phyloP scores from a whole-genome alignment of 306 rosid species.

The Vigna mungo region DNA sequence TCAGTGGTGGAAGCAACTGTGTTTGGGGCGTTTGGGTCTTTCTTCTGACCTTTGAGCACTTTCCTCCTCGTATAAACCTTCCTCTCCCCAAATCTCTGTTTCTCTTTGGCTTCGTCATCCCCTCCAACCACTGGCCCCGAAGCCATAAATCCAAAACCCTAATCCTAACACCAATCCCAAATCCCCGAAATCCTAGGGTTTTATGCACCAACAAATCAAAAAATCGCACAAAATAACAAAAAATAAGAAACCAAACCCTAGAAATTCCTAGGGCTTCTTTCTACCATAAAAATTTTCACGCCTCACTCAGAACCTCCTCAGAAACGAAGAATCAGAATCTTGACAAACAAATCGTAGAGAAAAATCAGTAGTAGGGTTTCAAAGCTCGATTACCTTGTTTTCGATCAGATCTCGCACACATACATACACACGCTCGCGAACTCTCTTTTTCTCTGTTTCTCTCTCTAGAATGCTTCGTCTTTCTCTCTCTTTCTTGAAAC shows the following conservation, averaged over 20 bases:
- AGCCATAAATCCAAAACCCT: slow-evolving; percentile 97
- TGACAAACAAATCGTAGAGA: not conserved
- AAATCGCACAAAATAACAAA: not conserved
- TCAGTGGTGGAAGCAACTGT: slow-evolving; percentile 21
- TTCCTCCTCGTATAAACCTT: slow-evolving; percentile 78
- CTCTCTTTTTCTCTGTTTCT: slow-evolving; percentile 48
- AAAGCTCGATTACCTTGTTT: slow-evolving; percentile 49
- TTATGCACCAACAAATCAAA: slow-evolving; percentile 34
- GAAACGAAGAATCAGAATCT: slow-evolving; percentile 4
- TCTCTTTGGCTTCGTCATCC: slow-evolving; percentile 73
- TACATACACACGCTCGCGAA: not conserved
- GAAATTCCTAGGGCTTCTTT: slow-evolving; percentile 42
- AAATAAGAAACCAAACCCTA: slow-evolving; percentile 38
- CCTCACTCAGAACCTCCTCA: slow-evolving; percentile 33
- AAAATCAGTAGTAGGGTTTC: slow-evolving; percentile 52
- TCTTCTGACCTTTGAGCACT: slow-evolving; percentile 63
- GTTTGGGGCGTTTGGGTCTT: slow-evolving; percentile 43
- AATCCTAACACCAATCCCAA: slow-evolving; percentile 47
- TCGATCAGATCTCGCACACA: slow-evolving; percentile 74
- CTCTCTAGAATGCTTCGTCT: slow-evolving; percentile 62
- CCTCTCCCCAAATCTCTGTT: slow-evolving; percentile 58
- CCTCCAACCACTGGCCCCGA: slow-evolving; percentile 77
- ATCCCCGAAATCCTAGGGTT: slow-evolving; percentile 53
- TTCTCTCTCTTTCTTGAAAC: slow-evolving; percentile 51
- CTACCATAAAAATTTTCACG: slow-evolving; percentile 34